Percentiles rank a stretch among this genome's conserved stretches.
phyloP scores from a whole-genome alignment of 768 basidiomycete species.

The Mycena floridula region DNA sequence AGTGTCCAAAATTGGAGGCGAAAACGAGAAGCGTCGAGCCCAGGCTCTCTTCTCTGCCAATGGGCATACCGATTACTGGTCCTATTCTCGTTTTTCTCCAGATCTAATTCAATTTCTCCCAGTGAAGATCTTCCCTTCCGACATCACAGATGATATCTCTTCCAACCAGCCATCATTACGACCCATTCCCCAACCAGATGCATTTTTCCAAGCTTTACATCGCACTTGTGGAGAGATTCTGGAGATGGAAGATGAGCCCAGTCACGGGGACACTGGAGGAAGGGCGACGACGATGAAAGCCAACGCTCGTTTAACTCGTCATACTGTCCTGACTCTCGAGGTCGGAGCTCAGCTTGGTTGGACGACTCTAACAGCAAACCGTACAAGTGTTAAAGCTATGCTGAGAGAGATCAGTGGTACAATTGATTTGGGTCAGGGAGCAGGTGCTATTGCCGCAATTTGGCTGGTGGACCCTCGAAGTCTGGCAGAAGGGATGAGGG shows the following conservation, averaged over 20 bases:
- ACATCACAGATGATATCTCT: conserved; percentile 2
- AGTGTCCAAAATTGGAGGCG: conserved; percentile 74
- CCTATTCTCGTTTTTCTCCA: conserved; percentile 47
- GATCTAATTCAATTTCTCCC: conserved; percentile 55
- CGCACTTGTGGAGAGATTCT: not conserved
- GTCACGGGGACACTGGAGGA: conserved; percentile 34
- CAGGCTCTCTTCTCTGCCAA: conserved; percentile 46
- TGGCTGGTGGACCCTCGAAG: conserved; percentile 82
- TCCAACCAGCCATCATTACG: not conserved
- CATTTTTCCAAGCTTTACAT: not conserved
- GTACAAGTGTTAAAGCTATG: conserved; percentile 70
- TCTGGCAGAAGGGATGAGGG: conserved; percentile 56
- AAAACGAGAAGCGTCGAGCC: conserved; percentile 56
- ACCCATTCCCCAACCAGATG: not conserved
- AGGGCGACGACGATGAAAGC: conserved; percentile 47
- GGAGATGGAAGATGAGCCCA: not conserved
- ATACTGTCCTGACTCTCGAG: conserved; percentile 71
- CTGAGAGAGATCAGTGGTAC: conserved; percentile 49
- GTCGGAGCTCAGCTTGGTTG: conserved; percentile 63
- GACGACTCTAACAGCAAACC: conserved; percentile 89
- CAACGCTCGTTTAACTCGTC: conserved; percentile 60
- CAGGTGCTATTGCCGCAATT: conserved; percentile 33
- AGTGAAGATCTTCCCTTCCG: conserved; percentile 42
- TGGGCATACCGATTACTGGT: conserved; percentile 43
- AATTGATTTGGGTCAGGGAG: conserved; percentile 5